Percentiles rank a stretch among this genome's conserved stretches.
These are phyloP conservation scores for Piper betle DNA, from an alignment of 164 flowering plant genomes.

Conservation along the genomic window DNA sequence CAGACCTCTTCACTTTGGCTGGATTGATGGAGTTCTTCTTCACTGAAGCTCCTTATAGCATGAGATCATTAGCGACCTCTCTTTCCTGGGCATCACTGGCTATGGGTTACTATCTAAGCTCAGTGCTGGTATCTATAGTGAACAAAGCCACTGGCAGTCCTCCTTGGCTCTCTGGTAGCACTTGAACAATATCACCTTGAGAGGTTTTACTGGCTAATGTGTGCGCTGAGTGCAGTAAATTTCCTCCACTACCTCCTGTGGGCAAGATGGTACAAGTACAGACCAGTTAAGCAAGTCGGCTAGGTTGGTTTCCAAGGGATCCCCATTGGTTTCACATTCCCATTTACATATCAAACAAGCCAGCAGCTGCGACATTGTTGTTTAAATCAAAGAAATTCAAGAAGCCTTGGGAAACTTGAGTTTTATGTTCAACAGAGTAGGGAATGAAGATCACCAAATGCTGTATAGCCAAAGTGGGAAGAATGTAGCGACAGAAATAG, in stretches of 20 bases:
- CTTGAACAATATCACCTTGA: conserved; percentile 68
- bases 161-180: conserved; percentile 63
- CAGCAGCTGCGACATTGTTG: too few relatives aligned
- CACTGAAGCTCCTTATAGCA: conserved; percentile 67
- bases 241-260: conserved; percentile 60
- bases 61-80: conserved; percentile 72
- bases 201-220: conserved; percentile 71
- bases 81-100: conserved; percentile 73
- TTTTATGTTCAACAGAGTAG: too few relatives aligned
- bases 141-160: conserved; percentile 14
- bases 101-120: conserved; percentile 77
- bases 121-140: conserved; percentile 39
- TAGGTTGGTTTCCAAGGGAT: background rate
- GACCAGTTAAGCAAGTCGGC: conserved; percentile 7
- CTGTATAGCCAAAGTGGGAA: too few relatives aligned
- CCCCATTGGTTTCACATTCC: background rate
- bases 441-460: too few relatives aligned
- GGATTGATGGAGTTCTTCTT: conserved; percentile 83
- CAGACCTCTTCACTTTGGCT: conserved; percentile 75
- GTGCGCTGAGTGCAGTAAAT: conserved; percentile 48
- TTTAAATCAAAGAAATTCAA: too few relatives aligned
- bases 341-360: too few relatives aligned
- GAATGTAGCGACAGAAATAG: too few relatives aligned
- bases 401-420: too few relatives aligned
- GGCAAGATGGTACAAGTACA: conserved; percentile 58